A percentile compares a stretch with the other conserved stretches of the same genome.
These are phyloP conservation scores for Labyrinthula sp. DNA, from an alignment of 352 stramenopile genomes.

Conservation along the genomic window DNA sequence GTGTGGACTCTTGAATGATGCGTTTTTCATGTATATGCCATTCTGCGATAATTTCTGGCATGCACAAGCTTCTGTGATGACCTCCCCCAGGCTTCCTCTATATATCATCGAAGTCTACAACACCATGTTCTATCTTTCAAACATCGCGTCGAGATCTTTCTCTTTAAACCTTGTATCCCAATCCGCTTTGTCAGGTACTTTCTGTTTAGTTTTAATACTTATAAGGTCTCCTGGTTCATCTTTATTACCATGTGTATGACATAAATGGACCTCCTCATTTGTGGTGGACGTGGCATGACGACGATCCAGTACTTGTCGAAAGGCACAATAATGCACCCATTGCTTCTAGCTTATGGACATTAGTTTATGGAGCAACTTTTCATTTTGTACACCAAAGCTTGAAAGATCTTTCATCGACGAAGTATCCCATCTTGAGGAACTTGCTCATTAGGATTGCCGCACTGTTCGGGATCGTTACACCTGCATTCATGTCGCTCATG, in stretches of 20 bases:
- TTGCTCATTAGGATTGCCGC: background rate
- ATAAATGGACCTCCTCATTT: constrained; percentile 9
- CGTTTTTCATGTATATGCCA: constrained; percentile 24
- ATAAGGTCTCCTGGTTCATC: no score
- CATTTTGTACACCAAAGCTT: background rate
- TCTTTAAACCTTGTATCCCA: constrained; percentile 1
- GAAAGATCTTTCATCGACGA: background rate
- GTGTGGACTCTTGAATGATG: no score
- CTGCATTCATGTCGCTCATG: constrained; percentile 22
- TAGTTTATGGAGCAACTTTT: constrained; percentile 14
- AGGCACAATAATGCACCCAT: constrained; percentile 12
- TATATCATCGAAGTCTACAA: constrained; percentile 19
- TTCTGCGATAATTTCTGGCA: constrained; percentile 28
- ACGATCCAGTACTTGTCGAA: constrained; percentile 4
- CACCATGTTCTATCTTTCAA: constrained; percentile 6
- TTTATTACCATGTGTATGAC: constrained; percentile 7
- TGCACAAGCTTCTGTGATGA: constrained; percentile 17
- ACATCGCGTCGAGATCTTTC: constrained; percentile 11
- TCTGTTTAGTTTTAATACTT: constrained; percentile 11
- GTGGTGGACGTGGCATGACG: constrained; percentile 28
- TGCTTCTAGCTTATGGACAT: constrained; percentile 10
- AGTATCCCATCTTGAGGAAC: background rate
- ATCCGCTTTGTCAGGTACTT: constrained; percentile 9
- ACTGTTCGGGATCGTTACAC: background rate
- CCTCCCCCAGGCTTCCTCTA: constrained; percentile 19